Conservation (phyloP, 805 yeast species). For the Sugiyamaella chiloensis region DNA sequence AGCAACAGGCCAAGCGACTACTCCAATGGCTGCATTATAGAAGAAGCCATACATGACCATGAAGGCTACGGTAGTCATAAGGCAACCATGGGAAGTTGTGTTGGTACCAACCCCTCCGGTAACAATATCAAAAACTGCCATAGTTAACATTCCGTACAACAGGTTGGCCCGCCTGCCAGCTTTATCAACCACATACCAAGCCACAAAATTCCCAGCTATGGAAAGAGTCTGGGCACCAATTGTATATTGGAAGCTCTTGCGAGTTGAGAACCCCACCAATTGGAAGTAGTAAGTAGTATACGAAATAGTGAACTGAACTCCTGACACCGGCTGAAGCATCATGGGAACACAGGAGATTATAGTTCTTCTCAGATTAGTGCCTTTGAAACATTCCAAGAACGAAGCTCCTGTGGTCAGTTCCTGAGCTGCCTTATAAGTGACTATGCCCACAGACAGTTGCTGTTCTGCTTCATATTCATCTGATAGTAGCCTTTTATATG, state of each 20-base stretch:
- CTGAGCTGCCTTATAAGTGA: conserved; percentile 32
- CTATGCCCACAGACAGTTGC: conserved; percentile 35
- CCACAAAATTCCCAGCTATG: conserved; percentile 34
- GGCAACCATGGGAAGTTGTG: background rate
- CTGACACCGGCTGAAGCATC: conserved; percentile 38
- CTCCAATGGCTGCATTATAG: conserved; percentile 38
- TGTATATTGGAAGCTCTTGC: conserved; percentile 43
- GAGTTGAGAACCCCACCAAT: conserved; percentile 37
- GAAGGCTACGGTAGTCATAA: conserved; percentile 11
- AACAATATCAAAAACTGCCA: background rate
- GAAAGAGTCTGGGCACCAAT: conserved; percentile 47
- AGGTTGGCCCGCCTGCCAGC: conserved; percentile 33
- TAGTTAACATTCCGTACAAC: conserved; percentile 22
- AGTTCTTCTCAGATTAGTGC: conserved; percentile 48
- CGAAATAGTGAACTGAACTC: background rate
- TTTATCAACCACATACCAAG: conserved; percentile 32
- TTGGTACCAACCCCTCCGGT: conserved; percentile 17
- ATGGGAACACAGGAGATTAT: conserved; percentile 44
- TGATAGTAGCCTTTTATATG: conserved; percentile 1
- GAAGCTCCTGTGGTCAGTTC: conserved; percentile 19
- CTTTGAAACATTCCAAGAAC: conserved; percentile 45
- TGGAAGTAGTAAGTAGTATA: conserved; percentile 46
- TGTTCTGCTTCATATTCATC: conserved; percentile 30
- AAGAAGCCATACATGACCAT: conserved; percentile 17
- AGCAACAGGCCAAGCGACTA: background rate